A percentile compares a stretch with the other conserved stretches of the same genome.
Evolutionary conservation across 2,329 filamentous ascomycete genomes (phyloP).

Genomic region (Xylaria multiplex): DNA sequence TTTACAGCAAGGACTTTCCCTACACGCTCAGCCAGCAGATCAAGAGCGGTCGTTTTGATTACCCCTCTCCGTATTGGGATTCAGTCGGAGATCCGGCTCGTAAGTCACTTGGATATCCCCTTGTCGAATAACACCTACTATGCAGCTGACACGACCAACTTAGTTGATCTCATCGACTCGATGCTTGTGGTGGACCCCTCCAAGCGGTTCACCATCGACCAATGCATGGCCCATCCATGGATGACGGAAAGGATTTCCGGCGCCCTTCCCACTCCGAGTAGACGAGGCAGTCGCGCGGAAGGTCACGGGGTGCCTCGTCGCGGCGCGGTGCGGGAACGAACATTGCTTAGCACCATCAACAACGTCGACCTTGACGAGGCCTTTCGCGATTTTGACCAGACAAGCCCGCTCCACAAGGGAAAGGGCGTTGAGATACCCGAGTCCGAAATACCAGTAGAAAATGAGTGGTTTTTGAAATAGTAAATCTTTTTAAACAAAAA

Average conservation of each 20-base stretch:
- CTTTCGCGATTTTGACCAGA: too few species aligned
- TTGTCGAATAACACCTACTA: constrained; percentile 17
- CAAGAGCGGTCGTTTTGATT: constrained; percentile 87
- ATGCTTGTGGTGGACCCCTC: constrained; percentile 93
- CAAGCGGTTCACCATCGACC: constrained; percentile 85
- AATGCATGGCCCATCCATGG: constrained; percentile 94
- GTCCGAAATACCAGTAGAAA: too few species aligned
- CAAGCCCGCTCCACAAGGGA: too few species aligned
- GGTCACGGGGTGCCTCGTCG: constrained; percentile 84
- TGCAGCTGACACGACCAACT: too few species aligned
- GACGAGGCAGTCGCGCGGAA: constrained; percentile 71
- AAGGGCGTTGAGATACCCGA: too few species aligned
- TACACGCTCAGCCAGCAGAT: constrained; percentile 91
- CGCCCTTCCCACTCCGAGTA: constrained; percentile 71
- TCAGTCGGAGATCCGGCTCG: constrained; percentile 82
- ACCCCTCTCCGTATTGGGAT: constrained; percentile 97
- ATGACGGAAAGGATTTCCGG: constrained; percentile 70
- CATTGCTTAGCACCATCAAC: constrained; percentile 84
- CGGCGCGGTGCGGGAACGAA: constrained; percentile 83
- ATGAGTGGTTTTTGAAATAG: too few species aligned
- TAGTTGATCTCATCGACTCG: constrained; percentile 87
- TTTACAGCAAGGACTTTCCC: constrained; percentile 82
- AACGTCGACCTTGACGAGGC: too few species aligned
- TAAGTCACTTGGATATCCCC: constrained; percentile 51
- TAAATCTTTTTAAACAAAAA: too few species aligned